These are phyloP conservation scores for Neurospora sp. DNA, from an alignment of 495 filamentous ascomycete genomes.

Conservation along the genomic window DNA sequence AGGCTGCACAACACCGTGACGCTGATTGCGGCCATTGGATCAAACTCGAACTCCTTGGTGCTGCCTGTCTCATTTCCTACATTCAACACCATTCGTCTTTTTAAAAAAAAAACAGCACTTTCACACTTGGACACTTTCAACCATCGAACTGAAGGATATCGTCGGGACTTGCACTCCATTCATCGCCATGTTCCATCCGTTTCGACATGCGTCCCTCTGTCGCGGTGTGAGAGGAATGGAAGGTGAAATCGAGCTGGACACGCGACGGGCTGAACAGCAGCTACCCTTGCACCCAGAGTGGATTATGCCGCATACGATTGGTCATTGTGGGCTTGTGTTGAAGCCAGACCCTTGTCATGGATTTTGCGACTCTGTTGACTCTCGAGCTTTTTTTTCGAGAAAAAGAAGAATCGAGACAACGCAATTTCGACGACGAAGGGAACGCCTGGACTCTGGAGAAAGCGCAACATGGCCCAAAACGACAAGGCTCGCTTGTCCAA, in stretches of 20 bases:
- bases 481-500: slow-evolving; percentile 25
- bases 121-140: neutral
- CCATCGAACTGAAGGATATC: neutral
- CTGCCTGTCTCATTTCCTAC: neutral
- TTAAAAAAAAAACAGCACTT: neutral
- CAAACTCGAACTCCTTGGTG: neutral
- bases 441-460: slow-evolving; percentile 8
- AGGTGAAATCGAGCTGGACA: neutral
- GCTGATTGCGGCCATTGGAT: neutral
- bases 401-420: neutral
- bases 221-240: neutral
- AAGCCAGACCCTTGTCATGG: slow-evolving; percentile 10
- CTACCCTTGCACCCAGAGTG: slow-evolving; percentile 1
- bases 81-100: neutral
- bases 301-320: slow-evolving; percentile 5
- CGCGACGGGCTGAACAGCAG: neutral
- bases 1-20: neutral
- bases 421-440: slow-evolving; percentile 2
- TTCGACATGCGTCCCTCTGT: neutral
- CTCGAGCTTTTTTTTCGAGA: neutral
- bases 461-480: slow-evolving; percentile 19
- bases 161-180: neutral
- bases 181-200: neutral
- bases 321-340: neutral
- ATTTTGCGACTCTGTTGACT: neutral